These are phyloP conservation scores for Zasmidium citrigriseum DNA, from an alignment of 2,329 filamentous ascomycete genomes.

Conservation along the genomic window DNA sequence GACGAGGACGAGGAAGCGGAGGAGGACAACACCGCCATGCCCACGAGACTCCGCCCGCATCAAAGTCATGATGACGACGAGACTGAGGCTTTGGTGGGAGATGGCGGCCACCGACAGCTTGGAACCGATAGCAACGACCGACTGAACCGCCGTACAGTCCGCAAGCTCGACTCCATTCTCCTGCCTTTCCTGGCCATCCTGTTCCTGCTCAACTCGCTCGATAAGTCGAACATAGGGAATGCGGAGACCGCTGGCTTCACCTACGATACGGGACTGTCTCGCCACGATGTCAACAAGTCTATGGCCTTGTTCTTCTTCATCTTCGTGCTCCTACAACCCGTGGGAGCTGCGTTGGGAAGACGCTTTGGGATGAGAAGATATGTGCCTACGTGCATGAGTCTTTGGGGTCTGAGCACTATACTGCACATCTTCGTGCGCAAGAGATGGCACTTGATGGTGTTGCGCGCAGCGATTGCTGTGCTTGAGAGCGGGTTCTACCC, in stretches of 20 bases:
- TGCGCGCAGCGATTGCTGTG: slow-evolving; percentile 49
- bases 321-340: slow-evolving; percentile 60
- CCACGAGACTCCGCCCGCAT: not conserved
- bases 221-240: slow-evolving; percentile 58
- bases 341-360: slow-evolving; percentile 59
- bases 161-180: slow-evolving; percentile 53
- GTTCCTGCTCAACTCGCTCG: slow-evolving; percentile 55
- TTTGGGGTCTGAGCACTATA: slow-evolving; percentile 54
- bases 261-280: slow-evolving; percentile 52
- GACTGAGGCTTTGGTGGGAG: not conserved
- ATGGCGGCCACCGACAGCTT: not conserved
- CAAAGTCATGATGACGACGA: not conserved
- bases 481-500: slow-evolving; percentile 62
- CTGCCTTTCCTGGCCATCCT: slow-evolving; percentile 54
- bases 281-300: slow-evolving; percentile 57
- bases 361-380: slow-evolving; percentile 57
- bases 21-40: not conserved
- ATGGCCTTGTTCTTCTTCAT: slow-evolving; percentile 60
- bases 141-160: slow-evolving; percentile 39
- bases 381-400: slow-evolving; percentile 59
- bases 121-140: slow-evolving; percentile 2
- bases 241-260: slow-evolving; percentile 62
- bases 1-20: not conserved
- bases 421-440: slow-evolving; percentile 49
- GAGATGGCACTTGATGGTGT: slow-evolving; percentile 49